These are phyloP conservation scores for Porogramme epimiltina DNA, from an alignment of 1,284 basidiomycete species.

Conservation along the genomic window DNA sequence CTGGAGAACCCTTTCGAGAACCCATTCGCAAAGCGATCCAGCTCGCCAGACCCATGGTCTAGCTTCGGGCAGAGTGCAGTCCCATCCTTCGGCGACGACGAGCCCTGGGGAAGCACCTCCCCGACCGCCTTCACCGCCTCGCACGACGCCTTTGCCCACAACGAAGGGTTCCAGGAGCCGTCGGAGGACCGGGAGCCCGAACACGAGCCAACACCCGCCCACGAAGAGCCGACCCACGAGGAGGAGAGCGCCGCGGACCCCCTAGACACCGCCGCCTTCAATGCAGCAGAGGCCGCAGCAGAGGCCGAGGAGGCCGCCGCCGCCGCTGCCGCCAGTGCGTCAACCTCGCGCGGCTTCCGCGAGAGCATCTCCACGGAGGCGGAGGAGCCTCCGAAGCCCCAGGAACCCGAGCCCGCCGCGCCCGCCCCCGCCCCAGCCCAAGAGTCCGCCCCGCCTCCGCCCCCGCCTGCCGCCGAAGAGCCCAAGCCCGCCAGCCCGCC, in stretches of 20 bases:
- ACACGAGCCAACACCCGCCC: neutral
- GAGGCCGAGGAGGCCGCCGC: slow-evolving; percentile 22
- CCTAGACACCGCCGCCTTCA: slow-evolving; percentile 18
- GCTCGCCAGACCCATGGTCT: slow-evolving; percentile 79
- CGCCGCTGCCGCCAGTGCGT: slow-evolving; percentile 9
- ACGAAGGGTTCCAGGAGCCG: slow-evolving; percentile 13
- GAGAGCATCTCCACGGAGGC: slow-evolving; percentile 29
- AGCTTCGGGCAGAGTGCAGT: slow-evolving; percentile 39
- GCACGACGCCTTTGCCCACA: slow-evolving; percentile 36
- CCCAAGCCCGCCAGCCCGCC: slow-evolving; percentile 22
- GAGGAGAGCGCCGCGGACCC: slow-evolving; percentile 8
- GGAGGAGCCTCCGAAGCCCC: slow-evolving; percentile 23
- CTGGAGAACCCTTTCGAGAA: slow-evolving; percentile 80
- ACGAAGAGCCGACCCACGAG: neutral
- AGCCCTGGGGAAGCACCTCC: slow-evolving; percentile 8
- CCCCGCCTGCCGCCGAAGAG: slow-evolving; percentile 8
- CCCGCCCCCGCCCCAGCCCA: slow-evolving; percentile 23
- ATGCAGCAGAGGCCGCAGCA: slow-evolving; percentile 22
- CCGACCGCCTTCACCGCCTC: slow-evolving; percentile 2
- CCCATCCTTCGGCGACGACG: slow-evolving; percentile 25
- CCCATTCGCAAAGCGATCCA: slow-evolving; percentile 65
- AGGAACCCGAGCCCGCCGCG: slow-evolving; percentile 30
- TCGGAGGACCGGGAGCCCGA: neutral
- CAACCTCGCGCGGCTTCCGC: slow-evolving; percentile 31
- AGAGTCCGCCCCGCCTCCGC: slow-evolving; percentile 20